These are phyloP conservation scores for Heliamphora exappendiculata DNA, from an alignment of 148 eudicot species.

Conservation along the genomic window DNA sequence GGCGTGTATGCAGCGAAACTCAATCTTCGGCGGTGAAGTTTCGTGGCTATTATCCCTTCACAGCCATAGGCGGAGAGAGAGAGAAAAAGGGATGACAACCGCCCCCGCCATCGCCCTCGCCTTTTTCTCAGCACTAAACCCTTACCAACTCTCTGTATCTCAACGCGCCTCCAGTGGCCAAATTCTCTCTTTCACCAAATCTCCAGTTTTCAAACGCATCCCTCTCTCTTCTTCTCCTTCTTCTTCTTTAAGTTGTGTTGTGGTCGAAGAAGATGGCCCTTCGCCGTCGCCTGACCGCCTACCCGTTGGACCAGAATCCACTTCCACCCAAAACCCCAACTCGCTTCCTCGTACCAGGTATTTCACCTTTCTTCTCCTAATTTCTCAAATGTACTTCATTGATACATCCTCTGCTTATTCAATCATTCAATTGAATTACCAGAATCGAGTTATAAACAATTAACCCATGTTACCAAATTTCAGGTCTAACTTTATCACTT, in stretches of 20 bases:
- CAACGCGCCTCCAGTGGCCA: conserved; percentile 1
- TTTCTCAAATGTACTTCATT: not conserved
- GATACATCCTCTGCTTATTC: not conserved
- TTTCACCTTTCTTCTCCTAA: not conserved
- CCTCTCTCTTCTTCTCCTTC: conserved; percentile 10
- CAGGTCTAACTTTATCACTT: not conserved
- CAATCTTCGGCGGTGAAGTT: too few relatives aligned
- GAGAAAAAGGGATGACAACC: not conserved
- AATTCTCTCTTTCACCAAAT: not conserved
- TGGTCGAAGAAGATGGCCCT: conserved; percentile 22
- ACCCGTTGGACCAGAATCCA: not conserved
- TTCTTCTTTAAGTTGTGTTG: conserved; percentile 24
- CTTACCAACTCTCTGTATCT: not conserved
- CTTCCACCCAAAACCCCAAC: conserved; percentile 12
- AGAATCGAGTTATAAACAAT: not conserved
- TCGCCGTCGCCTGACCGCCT: conserved; percentile 8
- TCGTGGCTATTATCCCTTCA: not conserved
- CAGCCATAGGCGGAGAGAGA: not conserved
- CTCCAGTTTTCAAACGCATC: not conserved
- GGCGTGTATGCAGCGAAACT: too few relatives aligned
- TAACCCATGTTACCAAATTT: not conserved
- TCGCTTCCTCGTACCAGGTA: conserved; percentile 35
- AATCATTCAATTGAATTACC: not conserved
- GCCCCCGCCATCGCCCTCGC: not conserved
- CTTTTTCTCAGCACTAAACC: not conserved